A percentile compares a stretch with the other conserved stretches of the same genome.
These are phyloP conservation scores for Ophiosphaerella narmari DNA, from an alignment of 2,329 filamentous ascomycete genomes.

Conservation along the genomic window DNA sequence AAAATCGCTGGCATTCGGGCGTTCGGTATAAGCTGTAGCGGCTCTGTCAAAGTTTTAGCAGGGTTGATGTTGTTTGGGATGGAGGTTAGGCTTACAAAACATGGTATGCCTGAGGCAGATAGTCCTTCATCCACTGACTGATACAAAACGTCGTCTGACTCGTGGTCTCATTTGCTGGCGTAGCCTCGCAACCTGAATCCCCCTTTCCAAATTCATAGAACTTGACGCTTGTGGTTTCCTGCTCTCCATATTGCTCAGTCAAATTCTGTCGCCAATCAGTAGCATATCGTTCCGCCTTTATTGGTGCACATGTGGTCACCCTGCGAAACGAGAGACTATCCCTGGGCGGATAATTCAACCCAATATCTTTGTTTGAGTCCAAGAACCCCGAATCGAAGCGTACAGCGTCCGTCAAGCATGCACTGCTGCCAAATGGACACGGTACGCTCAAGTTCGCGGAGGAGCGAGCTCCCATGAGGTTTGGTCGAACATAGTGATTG, in stretches of 20 bases:
- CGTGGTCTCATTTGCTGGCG: conserved; percentile 1
- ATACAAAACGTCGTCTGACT: conserved; percentile 21
- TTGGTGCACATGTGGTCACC: conserved; percentile 25
- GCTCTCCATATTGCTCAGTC: conserved; percentile 6
- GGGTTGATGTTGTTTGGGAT: not conserved
- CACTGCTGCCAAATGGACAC: conserved; percentile 21
- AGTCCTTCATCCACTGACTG: conserved; percentile 17
- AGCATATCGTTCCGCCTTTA: conserved; percentile 16
- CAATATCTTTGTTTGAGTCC: conserved; percentile 19
- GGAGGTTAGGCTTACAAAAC: conserved; percentile 12
- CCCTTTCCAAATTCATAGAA: conserved; percentile 22
- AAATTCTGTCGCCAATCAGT: conserved; percentile 17
- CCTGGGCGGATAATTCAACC: conserved; percentile 17
- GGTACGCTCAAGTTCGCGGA: conserved; percentile 11
- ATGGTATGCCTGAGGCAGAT: conserved; percentile 15
- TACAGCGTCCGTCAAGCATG: conserved; percentile 10
- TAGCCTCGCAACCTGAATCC: conserved; percentile 8
- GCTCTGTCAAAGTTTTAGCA: conserved; percentile 3
- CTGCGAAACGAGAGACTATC: conserved; percentile 17
- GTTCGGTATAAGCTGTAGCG: conserved; percentile 11
- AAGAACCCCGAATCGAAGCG: conserved; percentile 21
- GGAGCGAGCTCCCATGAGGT: conserved; percentile 13
- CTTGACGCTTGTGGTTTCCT: conserved; percentile 17
- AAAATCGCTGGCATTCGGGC: conserved; percentile 19
- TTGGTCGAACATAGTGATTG: conserved; percentile 15